These are phyloP conservation scores for Cladophialophora exuberans DNA, from an alignment of 2,329 filamentous ascomycete species.

Conservation along the genomic window DNA sequence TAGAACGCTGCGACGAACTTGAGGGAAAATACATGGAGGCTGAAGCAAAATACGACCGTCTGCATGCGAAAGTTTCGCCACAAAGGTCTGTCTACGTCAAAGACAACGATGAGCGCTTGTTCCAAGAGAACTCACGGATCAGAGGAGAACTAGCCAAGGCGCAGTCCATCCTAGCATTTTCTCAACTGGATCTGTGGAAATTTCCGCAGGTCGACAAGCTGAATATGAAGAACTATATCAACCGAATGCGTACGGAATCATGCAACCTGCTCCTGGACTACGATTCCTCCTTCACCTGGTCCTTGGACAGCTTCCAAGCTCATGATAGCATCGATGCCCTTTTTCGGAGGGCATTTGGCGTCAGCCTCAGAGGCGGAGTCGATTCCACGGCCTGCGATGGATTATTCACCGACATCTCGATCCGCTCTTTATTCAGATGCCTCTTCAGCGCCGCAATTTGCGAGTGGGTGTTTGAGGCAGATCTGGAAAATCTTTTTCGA, in stretches of 20 bases:
- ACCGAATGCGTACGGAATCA: not conserved
- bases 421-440: not conserved
- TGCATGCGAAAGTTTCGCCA: not conserved
- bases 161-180: not conserved
- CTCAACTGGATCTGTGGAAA: not conserved
- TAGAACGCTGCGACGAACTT: not conserved
- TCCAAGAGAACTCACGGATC: not conserved
- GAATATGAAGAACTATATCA: not conserved
- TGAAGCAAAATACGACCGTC: not conserved
- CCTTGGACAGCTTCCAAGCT: not conserved
- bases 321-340: not conserved
- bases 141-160: not conserved
- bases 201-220: not conserved
- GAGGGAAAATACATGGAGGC: not conserved
- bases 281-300: not conserved
- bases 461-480: slow-evolving; percentile 13
- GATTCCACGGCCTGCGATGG: not conserved
- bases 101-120: not conserved
- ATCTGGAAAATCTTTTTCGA: slow-evolving; percentile 5
- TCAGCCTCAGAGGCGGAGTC: not conserved
- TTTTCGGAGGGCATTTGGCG: not conserved
- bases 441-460: slow-evolving; percentile 7
- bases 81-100: not conserved
- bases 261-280: not conserved
- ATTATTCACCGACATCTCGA: not conserved